Conservation (phyloP, 208 protist genomes). For the Trypanosoma cruzi region DNA sequence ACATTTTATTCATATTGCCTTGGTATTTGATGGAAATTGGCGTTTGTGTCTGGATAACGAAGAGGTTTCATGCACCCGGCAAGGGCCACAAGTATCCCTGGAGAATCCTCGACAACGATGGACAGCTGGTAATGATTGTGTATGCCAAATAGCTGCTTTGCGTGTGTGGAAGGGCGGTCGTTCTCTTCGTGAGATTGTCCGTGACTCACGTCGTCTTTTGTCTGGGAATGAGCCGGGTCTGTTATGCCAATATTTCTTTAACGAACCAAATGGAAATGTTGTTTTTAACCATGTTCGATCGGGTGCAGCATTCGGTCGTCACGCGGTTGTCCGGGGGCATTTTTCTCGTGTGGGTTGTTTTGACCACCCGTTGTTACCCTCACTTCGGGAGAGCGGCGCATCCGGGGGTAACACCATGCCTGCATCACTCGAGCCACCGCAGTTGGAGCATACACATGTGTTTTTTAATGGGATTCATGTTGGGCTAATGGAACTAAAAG, state of each 20-base stretch:
- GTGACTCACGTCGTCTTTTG: constrained; percentile 74
- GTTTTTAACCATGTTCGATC: constrained; percentile 73
- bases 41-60: constrained; percentile 79
- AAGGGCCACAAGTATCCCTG: constrained; percentile 74
- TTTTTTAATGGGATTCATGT: constrained; percentile 28
- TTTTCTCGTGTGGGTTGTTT: constrained; percentile 52
- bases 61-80: constrained; percentile 63
- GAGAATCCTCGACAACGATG: constrained; percentile 76
- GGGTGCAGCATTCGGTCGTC: constrained; percentile 33
- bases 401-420: background rate
- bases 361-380: constrained; percentile 44
- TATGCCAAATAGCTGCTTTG: constrained; percentile 74
- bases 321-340: constrained; percentile 53
- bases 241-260: constrained; percentile 76
- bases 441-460: constrained; percentile 16
- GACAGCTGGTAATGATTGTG: constrained; percentile 77
- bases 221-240: constrained; percentile 74
- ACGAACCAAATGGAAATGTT: constrained; percentile 86
- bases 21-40: constrained; percentile 92
- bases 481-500: constrained; percentile 21
- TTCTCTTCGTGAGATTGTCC: constrained; percentile 57
- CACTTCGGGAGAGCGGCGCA: constrained; percentile 17
- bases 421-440: constrained; percentile 9
- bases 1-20: constrained; percentile 74
- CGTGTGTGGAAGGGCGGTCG: constrained; percentile 81